Evolutionary conservation across 2,329 filamentous ascomycete species (phyloP).

Genomic region (Colletotrichum sp.): DNA sequence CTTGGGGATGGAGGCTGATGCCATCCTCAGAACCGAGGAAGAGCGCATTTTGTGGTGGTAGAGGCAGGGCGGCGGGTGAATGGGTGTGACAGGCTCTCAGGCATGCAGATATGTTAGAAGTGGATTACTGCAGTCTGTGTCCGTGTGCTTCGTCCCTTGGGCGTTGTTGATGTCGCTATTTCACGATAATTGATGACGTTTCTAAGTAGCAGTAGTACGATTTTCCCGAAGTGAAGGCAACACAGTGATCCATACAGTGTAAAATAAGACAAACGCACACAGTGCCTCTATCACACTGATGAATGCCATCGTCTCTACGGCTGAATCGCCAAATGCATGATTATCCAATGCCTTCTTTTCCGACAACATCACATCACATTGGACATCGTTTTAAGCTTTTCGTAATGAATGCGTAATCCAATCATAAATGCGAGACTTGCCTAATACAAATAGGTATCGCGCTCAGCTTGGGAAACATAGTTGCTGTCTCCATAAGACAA

Average conservation of each 20-base stretch:
- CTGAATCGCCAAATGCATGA: background rate
- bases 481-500: background rate
- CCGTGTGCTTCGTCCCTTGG: background rate
- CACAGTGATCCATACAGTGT: background rate
- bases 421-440: background rate
- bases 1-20: slow-evolving; percentile 38
- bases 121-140: too few relatives aligned
- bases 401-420: background rate
- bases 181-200: background rate
- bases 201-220: background rate
- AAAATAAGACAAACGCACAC: background rate
- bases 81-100: too few relatives aligned
- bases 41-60: too few relatives aligned
- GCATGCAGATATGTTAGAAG: too few relatives aligned
- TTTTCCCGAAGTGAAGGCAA: background rate
- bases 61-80: too few relatives aligned
- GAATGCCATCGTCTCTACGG: too few relatives aligned
- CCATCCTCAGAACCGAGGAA: slow-evolving; percentile 25
- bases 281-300: too few relatives aligned
- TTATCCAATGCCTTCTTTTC: background rate
- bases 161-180: background rate
- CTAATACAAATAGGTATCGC: background rate
- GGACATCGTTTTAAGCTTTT: background rate
- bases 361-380: background rate
- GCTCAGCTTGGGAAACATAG: background rate